These are phyloP conservation scores for Saccharomycopsis vini DNA, from an alignment of 805 yeast species.

Conservation along the genomic window DNA sequence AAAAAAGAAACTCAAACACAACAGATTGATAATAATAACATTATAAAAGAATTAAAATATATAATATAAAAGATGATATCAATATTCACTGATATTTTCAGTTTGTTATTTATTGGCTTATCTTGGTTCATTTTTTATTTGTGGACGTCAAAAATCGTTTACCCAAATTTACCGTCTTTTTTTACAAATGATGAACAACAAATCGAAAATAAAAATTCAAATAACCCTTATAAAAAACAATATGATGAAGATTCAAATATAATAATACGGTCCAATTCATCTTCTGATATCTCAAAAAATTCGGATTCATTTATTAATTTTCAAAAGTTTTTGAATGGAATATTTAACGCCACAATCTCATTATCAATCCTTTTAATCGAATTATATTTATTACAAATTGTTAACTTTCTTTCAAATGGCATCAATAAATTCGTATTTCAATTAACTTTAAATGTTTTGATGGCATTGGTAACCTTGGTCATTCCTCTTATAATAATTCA, in stretches of 20 bases:
- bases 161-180: conserved; percentile 4
- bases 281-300: not conserved
- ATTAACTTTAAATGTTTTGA: conserved; percentile 2
- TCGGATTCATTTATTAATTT: not conserved
- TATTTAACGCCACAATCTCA: conserved; percentile 9
- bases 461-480: conserved; percentile 1
- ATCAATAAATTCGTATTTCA: conserved; percentile 9
- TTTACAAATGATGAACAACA: too few species aligned
- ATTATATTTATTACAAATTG: conserved; percentile 11
- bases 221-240: too few species aligned
- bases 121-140: not conserved
- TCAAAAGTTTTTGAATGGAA: conserved; percentile 1
- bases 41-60: too few species aligned
- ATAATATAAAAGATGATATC: conserved; percentile 4
- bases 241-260: too few species aligned
- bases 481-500: conserved; percentile 11
- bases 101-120: conserved; percentile 2
- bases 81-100: conserved; percentile 4
- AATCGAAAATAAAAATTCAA: too few species aligned
- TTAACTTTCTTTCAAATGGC: conserved; percentile 1
- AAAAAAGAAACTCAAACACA: too few species aligned
- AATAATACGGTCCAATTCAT: not conserved
- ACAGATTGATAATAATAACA: too few species aligned
- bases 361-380: conserved; percentile 7
- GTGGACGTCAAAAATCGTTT: conserved; percentile 2